Conservation (phyloP, 1,284 basidiomycete genomes). For the Cryptococcus sp. region DNA sequence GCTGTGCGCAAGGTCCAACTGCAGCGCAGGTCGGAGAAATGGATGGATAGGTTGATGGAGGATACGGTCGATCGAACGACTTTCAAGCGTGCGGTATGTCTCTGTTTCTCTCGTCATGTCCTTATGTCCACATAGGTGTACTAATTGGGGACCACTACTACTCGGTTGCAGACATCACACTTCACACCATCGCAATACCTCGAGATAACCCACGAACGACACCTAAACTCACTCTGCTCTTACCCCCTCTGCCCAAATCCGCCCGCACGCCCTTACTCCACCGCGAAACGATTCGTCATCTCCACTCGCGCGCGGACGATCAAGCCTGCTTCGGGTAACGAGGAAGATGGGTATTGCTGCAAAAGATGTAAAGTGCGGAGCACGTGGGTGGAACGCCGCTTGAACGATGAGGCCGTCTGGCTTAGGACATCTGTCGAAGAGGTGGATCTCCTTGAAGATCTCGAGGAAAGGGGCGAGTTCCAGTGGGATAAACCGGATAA, state of each 20-base stretch:
- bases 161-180: conserved; percentile 12
- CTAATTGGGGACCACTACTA: too few species aligned
- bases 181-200: conserved; percentile 32
- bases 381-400: conserved; percentile 28
- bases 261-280: conserved; percentile 30
- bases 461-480: conserved; percentile 27
- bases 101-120: background rate
- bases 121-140: background rate
- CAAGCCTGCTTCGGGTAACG: conserved; percentile 37
- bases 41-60: conserved; percentile 38
- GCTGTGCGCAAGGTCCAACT: conserved; percentile 16
- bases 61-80: conserved; percentile 22
- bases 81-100: conserved; percentile 34
- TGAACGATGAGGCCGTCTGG: conserved; percentile 39
- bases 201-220: conserved; percentile 42
- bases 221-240: conserved; percentile 43
- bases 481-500: background rate
- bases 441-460: conserved; percentile 37
- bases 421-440: conserved; percentile 20
- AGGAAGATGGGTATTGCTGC: conserved; percentile 40
- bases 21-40: conserved; percentile 25
- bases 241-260: conserved; percentile 40
- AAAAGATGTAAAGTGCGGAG: conserved; percentile 29
- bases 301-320: conserved; percentile 30
- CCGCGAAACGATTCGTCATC: conserved; percentile 29